Conservation (phyloP, 352 stramenopile genomes). For the Plasmopara halstedii region DNA sequence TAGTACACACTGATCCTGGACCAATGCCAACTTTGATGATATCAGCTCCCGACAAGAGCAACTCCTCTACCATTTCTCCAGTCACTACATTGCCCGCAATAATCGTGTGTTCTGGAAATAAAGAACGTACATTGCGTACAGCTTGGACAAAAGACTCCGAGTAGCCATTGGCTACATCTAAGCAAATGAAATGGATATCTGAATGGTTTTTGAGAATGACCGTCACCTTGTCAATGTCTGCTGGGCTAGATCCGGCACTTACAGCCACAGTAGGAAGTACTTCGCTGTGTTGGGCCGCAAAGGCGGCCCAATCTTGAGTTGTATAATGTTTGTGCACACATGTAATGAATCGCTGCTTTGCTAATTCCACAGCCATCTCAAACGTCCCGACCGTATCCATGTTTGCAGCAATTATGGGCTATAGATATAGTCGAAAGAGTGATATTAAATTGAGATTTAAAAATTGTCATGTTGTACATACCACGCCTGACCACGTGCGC, state of each 20-base stretch:
- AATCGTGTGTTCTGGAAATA: conserved; percentile 76
- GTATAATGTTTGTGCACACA: conserved; percentile 90
- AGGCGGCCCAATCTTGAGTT: conserved; percentile 53
- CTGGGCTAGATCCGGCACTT: conserved; percentile 57
- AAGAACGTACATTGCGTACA: conserved; percentile 46
- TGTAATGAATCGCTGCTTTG: conserved; percentile 80
- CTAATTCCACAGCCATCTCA: conserved; percentile 76
- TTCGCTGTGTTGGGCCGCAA: conserved; percentile 42
- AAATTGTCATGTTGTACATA: conserved; percentile 7
- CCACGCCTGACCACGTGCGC: conserved; percentile 63
- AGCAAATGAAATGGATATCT: conserved; percentile 78
- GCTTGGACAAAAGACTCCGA: conserved; percentile 83
- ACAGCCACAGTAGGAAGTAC: conserved; percentile 70
- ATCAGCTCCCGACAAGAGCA: conserved; percentile 86
- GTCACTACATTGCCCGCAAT: conserved; percentile 91
- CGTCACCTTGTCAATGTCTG: conserved; percentile 68
- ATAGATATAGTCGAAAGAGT: too few relatives aligned
- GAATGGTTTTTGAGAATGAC: conserved; percentile 49
- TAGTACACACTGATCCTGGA: conserved; percentile 88
- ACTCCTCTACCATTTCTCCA: conserved; percentile 89
- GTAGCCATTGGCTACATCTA: conserved; percentile 88
- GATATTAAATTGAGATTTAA: too few relatives aligned
- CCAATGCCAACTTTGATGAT: conserved; percentile 93
- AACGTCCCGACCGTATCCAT: conserved; percentile 92
- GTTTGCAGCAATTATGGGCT: conserved; percentile 87